phyloP scores from a whole-genome alignment of 1,284 basidiomycete genomes.

The Leccinum subrobustum region DNA sequence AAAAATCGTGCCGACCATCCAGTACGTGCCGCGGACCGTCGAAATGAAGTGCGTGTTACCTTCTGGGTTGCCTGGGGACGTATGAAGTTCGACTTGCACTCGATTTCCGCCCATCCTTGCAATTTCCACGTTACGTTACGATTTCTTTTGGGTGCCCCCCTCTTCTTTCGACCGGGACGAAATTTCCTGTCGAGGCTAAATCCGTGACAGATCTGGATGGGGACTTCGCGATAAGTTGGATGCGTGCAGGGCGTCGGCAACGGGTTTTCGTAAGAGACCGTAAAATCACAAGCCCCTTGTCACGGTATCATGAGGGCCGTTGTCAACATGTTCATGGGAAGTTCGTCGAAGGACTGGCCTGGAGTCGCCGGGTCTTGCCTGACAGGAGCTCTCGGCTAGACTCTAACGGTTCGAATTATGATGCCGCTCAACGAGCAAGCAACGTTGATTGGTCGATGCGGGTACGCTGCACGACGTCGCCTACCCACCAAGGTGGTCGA shows the following conservation, averaged over 20 bases:
- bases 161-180: constrained; percentile 4
- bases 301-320: neutral
- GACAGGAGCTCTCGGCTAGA: neutral
- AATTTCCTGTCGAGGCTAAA: constrained; percentile 15
- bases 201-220: constrained; percentile 13
- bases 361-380: neutral
- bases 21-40: constrained; percentile 4
- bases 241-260: constrained; percentile 9
- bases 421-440: neutral
- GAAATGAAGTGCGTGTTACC: constrained; percentile 23
- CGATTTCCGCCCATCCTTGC: neutral
- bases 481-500: neutral
- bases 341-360: neutral
- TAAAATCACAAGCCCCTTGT: constrained; percentile 6
- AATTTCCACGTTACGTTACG: constrained; percentile 25
- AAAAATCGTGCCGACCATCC: constrained; percentile 14
- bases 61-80: constrained; percentile 12
- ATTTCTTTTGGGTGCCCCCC: neutral
- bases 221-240: constrained; percentile 19
- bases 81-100: constrained; percentile 3
- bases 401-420: neutral
- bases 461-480: neutral
- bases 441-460: neutral
- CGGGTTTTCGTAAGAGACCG: constrained; percentile 25
- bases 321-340: neutral